Conservation (phyloP, 2,329 filamentous ascomycete genomes). For the Penicillium sp. region DNA sequence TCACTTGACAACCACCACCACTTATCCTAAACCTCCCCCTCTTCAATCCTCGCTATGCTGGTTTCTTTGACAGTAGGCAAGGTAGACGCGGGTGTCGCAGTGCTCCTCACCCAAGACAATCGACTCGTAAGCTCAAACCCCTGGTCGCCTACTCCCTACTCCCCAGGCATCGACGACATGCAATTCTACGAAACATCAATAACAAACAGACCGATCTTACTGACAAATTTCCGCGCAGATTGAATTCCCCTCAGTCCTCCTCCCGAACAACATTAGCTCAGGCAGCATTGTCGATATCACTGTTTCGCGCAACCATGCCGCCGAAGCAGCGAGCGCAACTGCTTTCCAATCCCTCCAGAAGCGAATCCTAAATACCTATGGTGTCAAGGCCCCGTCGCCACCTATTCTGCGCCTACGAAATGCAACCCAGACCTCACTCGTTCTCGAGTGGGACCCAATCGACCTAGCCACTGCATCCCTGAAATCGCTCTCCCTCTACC, state of each 20-base stretch:
- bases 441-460: conserved; percentile 97
- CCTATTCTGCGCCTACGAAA: conserved; percentile 89
- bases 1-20: conserved; percentile 20
- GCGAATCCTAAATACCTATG: conserved; percentile 83
- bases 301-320: conserved; percentile 78
- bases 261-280: conserved; percentile 90
- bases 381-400: conserved; percentile 70
- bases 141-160: conserved; percentile 10
- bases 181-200: neutral
- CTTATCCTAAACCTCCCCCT: neutral
- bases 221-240: conserved; percentile 61
- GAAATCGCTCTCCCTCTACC: conserved; percentile 83
- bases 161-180: conserved; percentile 9
- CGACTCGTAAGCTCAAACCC: conserved; percentile 67
- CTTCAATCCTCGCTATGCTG: conserved; percentile 63
- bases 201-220: neutral
- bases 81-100: conserved; percentile 96
- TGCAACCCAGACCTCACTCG: conserved; percentile 96
- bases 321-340: conserved; percentile 72
- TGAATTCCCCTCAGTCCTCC: conserved; percentile 95
- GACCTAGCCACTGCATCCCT: conserved; percentile 89
- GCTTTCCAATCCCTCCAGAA: conserved; percentile 84
- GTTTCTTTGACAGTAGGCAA: conserved; percentile 98
- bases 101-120: conserved; percentile 94
- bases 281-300: conserved; percentile 98